A percentile compares a stretch with the other conserved stretches of the same genome.
phyloP scores from a whole-genome alignment of 495 filamentous ascomycete species.

The Aspergillus kassunensis region DNA sequence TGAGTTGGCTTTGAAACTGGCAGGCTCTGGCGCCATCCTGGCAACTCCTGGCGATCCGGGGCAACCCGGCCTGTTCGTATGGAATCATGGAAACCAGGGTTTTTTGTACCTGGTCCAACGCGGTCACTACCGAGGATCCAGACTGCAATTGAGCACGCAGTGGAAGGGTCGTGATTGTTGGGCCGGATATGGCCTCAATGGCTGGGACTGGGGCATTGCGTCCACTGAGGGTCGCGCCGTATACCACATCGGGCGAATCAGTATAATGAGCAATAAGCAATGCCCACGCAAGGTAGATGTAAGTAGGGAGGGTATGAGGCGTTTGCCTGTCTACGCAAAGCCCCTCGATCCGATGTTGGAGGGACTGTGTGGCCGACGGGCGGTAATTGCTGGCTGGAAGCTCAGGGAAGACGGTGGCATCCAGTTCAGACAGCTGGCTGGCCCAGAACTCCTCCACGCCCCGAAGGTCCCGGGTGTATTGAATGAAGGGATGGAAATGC shows the following conservation, averaged over 20 bases:
- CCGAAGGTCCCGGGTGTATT: not conserved
- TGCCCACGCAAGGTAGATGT: slow-evolving; percentile 43
- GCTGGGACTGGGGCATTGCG: slow-evolving; percentile 28
- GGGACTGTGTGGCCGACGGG: not conserved
- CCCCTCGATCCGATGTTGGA: too few relatives aligned
- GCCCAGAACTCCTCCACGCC: not conserved
- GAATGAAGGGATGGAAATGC: not conserved
- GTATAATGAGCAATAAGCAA: slow-evolving; percentile 27
- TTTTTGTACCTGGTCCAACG: slow-evolving; percentile 8
- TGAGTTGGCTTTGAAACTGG: slow-evolving; percentile 47
- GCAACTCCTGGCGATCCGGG: slow-evolving; percentile 40
- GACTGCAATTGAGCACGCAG: slow-evolving; percentile 19
- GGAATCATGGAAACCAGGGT: slow-evolving; percentile 29
- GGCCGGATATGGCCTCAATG: slow-evolving; percentile 32
- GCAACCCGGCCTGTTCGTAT: slow-evolving; percentile 41
- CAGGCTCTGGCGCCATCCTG: slow-evolving; percentile 35
- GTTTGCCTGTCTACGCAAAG: not conserved
- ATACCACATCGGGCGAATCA: slow-evolving; percentile 24
- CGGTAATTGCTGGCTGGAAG: slow-evolving; percentile 18
- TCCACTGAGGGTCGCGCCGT: slow-evolving; percentile 27
- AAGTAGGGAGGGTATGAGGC: not conserved
- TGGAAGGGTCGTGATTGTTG: slow-evolving; percentile 46
- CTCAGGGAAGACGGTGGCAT: slow-evolving; percentile 4
- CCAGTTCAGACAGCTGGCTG: not conserved
- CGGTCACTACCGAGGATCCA: not conserved